These are phyloP conservation scores for Gloeopeniophorella convolvens DNA, from an alignment of 768 basidiomycete genomes.

Conservation along the genomic window DNA sequence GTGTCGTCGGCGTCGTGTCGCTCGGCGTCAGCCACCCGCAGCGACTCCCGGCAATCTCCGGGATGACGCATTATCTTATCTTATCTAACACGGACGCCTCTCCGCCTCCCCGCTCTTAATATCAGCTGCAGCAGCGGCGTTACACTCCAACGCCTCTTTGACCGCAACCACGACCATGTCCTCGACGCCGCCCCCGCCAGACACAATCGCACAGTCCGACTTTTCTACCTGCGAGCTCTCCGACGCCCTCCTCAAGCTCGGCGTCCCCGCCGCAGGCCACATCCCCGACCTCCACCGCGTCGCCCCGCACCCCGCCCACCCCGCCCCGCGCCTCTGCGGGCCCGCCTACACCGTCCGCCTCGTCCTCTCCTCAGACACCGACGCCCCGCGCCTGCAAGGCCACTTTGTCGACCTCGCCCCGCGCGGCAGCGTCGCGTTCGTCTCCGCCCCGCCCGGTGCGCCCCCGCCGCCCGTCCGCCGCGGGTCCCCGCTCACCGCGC, in stretches of 20 bases:
- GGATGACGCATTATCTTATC: too few species aligned
- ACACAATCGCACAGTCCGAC: constrained; percentile 21
- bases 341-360: constrained; percentile 87
- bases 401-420: constrained; percentile 84
- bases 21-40: not conserved
- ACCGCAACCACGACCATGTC: constrained; percentile 3
- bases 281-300: constrained; percentile 70
- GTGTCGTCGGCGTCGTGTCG: not conserved
- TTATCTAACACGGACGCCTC: too few species aligned
- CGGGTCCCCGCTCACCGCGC: not conserved
- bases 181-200: too few species aligned
- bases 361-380: constrained; percentile 51
- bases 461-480: constrained; percentile 2
- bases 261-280: constrained; percentile 62
- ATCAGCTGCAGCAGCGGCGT: too few species aligned
- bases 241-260: constrained; percentile 81
- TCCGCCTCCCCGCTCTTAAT: too few species aligned
- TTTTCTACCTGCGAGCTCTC: constrained; percentile 82
- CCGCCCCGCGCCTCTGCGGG: constrained; percentile 46
- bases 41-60: not conserved
- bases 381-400: constrained; percentile 53
- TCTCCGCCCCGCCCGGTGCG: constrained; percentile 66
- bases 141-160: not conserved
- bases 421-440: constrained; percentile 58
- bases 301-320: constrained; percentile 39